Conservation (phyloP, 306 rosid species). For the Cucurbita argyrosperma region DNA sequence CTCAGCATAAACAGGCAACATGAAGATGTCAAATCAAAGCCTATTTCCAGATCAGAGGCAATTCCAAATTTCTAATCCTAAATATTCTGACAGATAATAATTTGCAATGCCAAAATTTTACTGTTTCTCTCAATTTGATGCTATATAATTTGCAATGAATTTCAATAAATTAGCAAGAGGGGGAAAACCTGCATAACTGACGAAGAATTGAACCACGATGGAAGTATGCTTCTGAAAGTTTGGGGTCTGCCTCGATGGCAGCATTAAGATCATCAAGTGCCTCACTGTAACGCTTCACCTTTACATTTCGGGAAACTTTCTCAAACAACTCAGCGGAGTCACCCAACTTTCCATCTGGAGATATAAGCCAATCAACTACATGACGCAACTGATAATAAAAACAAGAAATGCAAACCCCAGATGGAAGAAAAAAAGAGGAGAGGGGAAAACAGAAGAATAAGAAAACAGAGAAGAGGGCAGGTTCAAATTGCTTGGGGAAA, state of each 20-base stretch:
- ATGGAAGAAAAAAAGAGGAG: neutral
- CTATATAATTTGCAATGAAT: neutral
- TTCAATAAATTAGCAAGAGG: neutral
- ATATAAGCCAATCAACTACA: constrained; percentile 3
- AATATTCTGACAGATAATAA: neutral
- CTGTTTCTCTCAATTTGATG: neutral
- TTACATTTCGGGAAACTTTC: constrained; percentile 63
- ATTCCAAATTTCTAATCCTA: neutral
- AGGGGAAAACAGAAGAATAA: neutral
- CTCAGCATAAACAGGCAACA: neutral
- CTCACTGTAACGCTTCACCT: constrained; percentile 67
- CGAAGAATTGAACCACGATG: constrained; percentile 84
- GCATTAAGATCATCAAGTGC: constrained; percentile 91
- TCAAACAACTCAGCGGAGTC: constrained; percentile 70
- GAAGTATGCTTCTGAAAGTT: constrained; percentile 73
- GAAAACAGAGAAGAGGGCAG: neutral
- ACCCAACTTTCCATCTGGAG: constrained; percentile 50
- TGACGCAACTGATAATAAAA: neutral
- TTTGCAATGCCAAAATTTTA: neutral
- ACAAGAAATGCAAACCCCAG: neutral
- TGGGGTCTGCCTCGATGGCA: constrained; percentile 89
- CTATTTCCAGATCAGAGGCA: neutral
- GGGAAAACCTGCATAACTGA: constrained; percentile 61
- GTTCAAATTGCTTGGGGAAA: neutral
- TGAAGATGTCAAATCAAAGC: neutral